Base-by-base conservation (phyloP, 179 eudicot species). In the Amaranthus tricolor region DNA sequence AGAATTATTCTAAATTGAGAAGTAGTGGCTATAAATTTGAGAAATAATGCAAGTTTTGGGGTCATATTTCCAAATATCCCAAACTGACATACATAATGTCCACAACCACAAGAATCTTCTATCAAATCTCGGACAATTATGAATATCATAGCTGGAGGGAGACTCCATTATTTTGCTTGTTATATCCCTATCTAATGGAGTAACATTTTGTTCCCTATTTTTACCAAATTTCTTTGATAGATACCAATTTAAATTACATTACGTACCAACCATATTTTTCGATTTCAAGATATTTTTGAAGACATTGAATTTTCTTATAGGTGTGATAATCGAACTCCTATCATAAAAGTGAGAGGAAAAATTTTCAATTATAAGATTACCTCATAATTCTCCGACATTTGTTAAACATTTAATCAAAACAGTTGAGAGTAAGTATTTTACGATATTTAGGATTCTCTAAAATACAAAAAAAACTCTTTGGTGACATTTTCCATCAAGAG, bases 41-140 rank as follows among this genome's bases (percentile, higher is more conserved):
- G 51, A 73, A 78, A 77, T 51, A 53, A 72, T 54, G 59, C 21
- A 21, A 9, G 66, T 44, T 0, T 50, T 54, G 3, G 70, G 75
- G 15, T 19, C 58, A 54, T 24, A 65, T 43, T 57, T 48, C 75
- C 62, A 74, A 48, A 49, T 58, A 80, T 56, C 56, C 62, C 56
- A 58, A 61, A 65, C 31, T 44, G 56, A 65, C 77, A 79, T 68
- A 69, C 73, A 80, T 78, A 71, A 71, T 82, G 83, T 83, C 82
- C 77, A 78, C 71, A 80, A 77, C 82, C 77, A 78, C 71, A 80
- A 77, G 88, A 88, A 88, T 86, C 87, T 80, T 82, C 77, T 76
- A 79, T 86, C 86, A 74, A 81, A 88, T 83, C 83, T 78, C 1
- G 12, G 62, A 31, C 40, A 47, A 72, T 68, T 61, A 68, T 64